A percentile compares a stretch with the other conserved stretches of the same genome.
phyloP scores from a whole-genome alignment of 352 stramenopile genomes.

The Globisporangium nunn region DNA sequence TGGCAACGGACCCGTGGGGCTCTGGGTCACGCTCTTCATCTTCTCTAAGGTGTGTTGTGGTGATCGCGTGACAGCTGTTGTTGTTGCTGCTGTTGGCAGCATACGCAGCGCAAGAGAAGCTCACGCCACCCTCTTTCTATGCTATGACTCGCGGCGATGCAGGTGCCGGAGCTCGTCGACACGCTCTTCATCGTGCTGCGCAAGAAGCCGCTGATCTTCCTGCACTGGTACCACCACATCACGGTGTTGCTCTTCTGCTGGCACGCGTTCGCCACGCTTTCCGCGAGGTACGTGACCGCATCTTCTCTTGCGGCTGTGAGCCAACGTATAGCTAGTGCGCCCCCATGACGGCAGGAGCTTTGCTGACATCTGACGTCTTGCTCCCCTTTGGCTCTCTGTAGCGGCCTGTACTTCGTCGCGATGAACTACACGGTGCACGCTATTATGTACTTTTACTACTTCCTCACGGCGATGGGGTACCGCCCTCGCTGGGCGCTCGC shows the following conservation, averaged over 20 bases:
- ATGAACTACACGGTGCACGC: constrained; percentile 98
- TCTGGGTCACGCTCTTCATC: constrained; percentile 85
- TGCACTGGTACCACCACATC: constrained; percentile 99
- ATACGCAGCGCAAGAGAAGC: constrained; percentile 1
- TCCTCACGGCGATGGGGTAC: constrained; percentile 80
- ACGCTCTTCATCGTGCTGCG: constrained; percentile 96
- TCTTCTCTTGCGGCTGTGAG: neutral
- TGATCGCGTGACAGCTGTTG: too few species aligned
- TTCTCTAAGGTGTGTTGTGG: constrained; percentile 64
- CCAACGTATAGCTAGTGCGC: too few species aligned
- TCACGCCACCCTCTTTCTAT: constrained; percentile 1
- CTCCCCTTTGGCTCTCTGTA: constrained; percentile 13
- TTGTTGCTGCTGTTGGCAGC: neutral
- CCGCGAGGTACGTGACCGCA: constrained; percentile 48
- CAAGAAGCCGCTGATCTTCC: constrained; percentile 96
- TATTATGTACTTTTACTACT: constrained; percentile 98
- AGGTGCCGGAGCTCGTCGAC: constrained; percentile 92
- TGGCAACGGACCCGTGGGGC: constrained; percentile 49
- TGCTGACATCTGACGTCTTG: neutral
- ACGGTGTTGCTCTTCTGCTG: constrained; percentile 97
- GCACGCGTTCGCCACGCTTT: constrained; percentile 92
- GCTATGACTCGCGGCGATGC: neutral
- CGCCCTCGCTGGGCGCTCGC: constrained; percentile 68
- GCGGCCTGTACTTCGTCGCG: constrained; percentile 94
- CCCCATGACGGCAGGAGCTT: neutral